A percentile compares a stretch with the other conserved stretches of the same genome.
phyloP scores from a whole-genome alignment of 2,329 filamentous ascomycete genomes.

The Exutisphaerella laricina region DNA sequence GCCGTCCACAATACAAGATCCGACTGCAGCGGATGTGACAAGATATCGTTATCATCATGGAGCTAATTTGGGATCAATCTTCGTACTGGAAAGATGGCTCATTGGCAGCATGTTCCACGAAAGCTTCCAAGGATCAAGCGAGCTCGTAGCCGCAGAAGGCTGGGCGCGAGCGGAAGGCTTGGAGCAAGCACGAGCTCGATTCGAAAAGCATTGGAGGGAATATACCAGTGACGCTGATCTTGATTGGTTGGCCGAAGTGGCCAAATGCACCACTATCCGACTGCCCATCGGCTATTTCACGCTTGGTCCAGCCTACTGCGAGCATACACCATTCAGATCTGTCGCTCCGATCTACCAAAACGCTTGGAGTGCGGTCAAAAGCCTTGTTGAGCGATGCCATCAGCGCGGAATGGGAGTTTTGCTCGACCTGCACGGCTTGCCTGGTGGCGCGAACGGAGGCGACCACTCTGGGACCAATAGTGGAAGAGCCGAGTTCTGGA shows the following conservation, averaged over 20 bases:
- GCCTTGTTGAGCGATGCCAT: slow-evolving; percentile 43
- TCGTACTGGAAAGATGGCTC: slow-evolving; percentile 57
- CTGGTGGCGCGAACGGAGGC: slow-evolving; percentile 52
- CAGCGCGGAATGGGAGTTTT: slow-evolving; percentile 50
- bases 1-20: slow-evolving; percentile 33
- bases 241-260: slow-evolving; percentile 48
- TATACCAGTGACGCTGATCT: slow-evolving; percentile 49
- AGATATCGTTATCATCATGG: slow-evolving; percentile 57
- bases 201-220: slow-evolving; percentile 50
- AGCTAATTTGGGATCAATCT: slow-evolving; percentile 54
- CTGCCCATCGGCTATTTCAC: slow-evolving; percentile 57
- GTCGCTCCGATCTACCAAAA: slow-evolving; percentile 46
- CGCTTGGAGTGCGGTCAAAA: slow-evolving; percentile 49
- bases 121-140: slow-evolving; percentile 41
- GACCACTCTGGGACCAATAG: slow-evolving; percentile 53
- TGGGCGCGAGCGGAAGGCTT: slow-evolving; percentile 45
- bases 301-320: slow-evolving; percentile 48
- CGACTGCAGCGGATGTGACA: slow-evolving; percentile 40
- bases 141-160: slow-evolving; percentile 49
- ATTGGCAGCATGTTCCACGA: slow-evolving; percentile 46
- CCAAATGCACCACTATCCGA: slow-evolving; percentile 53
- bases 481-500: slow-evolving; percentile 50
- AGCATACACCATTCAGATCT: slow-evolving; percentile 48
- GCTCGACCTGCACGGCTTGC: slow-evolving; percentile 55
- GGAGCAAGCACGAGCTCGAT: slow-evolving; percentile 45